These are phyloP conservation scores for Rhexocercosporidium sp. DNA, from an alignment of 2,329 filamentous ascomycete genomes.

Conservation along the genomic window DNA sequence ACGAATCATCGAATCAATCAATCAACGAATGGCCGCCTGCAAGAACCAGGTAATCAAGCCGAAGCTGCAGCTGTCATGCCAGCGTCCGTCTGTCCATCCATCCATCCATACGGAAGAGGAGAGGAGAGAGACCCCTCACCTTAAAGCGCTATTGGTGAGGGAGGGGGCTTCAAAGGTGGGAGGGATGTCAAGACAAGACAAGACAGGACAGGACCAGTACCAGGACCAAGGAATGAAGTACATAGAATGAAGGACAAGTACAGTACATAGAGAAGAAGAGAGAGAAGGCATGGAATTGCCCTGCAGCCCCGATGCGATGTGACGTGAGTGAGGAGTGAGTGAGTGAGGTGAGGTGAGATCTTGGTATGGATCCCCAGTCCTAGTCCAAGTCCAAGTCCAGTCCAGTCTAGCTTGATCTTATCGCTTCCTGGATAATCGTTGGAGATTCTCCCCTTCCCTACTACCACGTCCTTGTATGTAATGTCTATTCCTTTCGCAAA, in stretches of 20 bases:
- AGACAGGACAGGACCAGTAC: background rate
- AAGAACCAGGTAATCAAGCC: background rate
- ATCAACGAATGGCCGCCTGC: background rate
- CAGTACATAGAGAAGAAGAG: too few species aligned
- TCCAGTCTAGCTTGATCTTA: background rate
- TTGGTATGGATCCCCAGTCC: background rate
- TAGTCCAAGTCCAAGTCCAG: too few species aligned
- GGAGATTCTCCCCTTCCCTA: background rate
- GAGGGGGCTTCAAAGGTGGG: background rate
- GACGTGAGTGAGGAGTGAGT: too few species aligned
- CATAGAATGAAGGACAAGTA: too few species aligned
- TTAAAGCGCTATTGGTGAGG: too few species aligned
- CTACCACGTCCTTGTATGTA: background rate
- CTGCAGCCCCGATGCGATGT: background rate
- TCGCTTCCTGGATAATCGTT: background rate
- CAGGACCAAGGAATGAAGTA: too few species aligned
- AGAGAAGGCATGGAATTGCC: background rate
- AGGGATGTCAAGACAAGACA: background rate
- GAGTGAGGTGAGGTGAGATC: too few species aligned
- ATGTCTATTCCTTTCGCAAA: background rate
- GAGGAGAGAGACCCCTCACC: too few species aligned
- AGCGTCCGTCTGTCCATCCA: too few species aligned
- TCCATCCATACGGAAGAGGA: background rate
- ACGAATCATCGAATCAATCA: too few species aligned
- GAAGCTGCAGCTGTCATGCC: conserved; percentile 6